Evolutionary conservation across 805 yeast genomes (phyloP), one percentile per base, ranked within the genome.

Genomic region (Ogataea nitratoaversa): DNA sequence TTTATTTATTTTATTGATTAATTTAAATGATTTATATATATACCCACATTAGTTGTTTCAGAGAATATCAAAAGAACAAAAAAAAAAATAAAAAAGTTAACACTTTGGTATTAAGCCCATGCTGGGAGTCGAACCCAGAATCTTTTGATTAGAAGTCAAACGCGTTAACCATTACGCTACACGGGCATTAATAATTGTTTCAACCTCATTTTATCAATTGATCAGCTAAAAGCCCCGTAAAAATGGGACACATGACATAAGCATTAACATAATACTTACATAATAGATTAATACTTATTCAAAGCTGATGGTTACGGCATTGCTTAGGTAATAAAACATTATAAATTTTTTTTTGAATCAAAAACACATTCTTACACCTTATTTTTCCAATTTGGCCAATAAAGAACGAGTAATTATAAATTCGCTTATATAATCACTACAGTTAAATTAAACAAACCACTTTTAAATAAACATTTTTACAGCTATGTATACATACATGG

Each of bases 81-180:
- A n/a, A n/a, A n/a, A n/a, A n/a, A n/a, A n/a, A n/a, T n/a, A n/a
- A n/a, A n/a, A n/a, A n/a, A n/a, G n/a, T n/a, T n/a, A n/a, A n/a
- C n/a, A n/a, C n/a, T n/a, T n/a, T n/a, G n/a, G n/a, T n/a, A n/a
- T n/a, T n/a, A n/a, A n/a, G n/a, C 63, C 60, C 63, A 56, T 52
- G 60, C 61, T 55, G 63, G 62, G 76, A 70, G 70, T 71, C 76
- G 76, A 71, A 71, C 76, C 72, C 75, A 71, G 69, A 70, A 70
- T 71, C 75, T 70, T 70, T 70, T 70, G 76, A 71, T 71, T 70
- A 70, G 75, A 71, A 70, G 74, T 71, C 75, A 71, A 70, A 70
- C 72, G 76, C 75, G 76, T 68, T 71, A 70, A 70, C 76, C 75
- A 70, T 71, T 71, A 69, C 75, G 76, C 76, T 68, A 71, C 74